These are phyloP conservation scores for Fusarium veterinarium DNA, from an alignment of 2,329 filamentous ascomycete species.

Conservation along the genomic window DNA sequence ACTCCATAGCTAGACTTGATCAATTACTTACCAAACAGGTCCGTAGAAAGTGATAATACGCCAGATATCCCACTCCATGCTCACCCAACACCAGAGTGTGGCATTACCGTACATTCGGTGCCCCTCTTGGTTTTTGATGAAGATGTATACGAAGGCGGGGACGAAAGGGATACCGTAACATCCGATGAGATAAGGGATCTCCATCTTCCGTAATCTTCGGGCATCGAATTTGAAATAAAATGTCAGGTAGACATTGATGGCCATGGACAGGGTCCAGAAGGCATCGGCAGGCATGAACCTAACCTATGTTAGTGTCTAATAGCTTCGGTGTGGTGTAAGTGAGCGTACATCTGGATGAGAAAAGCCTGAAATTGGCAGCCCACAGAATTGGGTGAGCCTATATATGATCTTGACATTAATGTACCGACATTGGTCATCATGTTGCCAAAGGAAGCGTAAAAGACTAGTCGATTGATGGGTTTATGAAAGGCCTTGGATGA, in stretches of 20 bases:
- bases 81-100: slow-evolving; percentile 85
- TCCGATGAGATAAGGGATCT: slow-evolving; percentile 74
- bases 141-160: slow-evolving; percentile 75
- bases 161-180: slow-evolving; percentile 82
- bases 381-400: slow-evolving; percentile 59
- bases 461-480: slow-evolving; percentile 87
- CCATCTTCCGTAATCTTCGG: slow-evolving; percentile 71
- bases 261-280: slow-evolving; percentile 84
- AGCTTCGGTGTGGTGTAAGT: not conserved
- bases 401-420: slow-evolving; percentile 73
- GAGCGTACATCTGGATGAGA: slow-evolving; percentile 81
- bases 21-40: slow-evolving; percentile 69
- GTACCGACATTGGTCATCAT: slow-evolving; percentile 82
- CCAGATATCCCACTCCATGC: slow-evolving; percentile 73
- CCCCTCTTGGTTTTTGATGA: slow-evolving; percentile 65
- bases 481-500: slow-evolving; percentile 79
- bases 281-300: slow-evolving; percentile 85
- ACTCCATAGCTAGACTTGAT: too few relatives aligned
- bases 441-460: slow-evolving; percentile 86
- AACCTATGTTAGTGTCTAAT: slow-evolving; percentile 30
- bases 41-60: slow-evolving; percentile 81
- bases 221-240: slow-evolving; percentile 81
- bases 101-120: slow-evolving; percentile 77
- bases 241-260: slow-evolving; percentile 83
- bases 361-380: slow-evolving; percentile 81